A percentile compares a stretch with the other conserved stretches of the same genome.
These are phyloP conservation scores for Rhexocercosporidium sp. DNA, from an alignment of 2,329 filamentous ascomycete species.

Conservation along the genomic window DNA sequence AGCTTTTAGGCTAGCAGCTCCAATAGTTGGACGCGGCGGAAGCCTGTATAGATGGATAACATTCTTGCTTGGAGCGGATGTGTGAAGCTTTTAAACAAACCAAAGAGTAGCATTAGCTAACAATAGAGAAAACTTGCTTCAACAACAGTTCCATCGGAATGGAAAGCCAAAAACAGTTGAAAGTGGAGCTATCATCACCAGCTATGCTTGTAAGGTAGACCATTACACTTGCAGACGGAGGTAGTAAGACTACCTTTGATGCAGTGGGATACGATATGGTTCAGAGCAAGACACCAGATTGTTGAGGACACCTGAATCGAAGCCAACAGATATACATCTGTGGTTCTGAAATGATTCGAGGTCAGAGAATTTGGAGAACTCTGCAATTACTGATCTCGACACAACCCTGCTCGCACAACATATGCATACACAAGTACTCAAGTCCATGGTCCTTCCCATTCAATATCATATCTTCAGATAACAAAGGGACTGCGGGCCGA, in stretches of 20 bases:
- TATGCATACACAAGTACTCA: neutral
- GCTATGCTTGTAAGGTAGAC: neutral
- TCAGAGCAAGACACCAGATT: neutral
- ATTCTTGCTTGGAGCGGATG: slow-evolving; percentile 4
- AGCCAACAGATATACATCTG: too few species aligned
- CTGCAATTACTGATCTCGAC: neutral
- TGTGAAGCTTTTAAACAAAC: neutral
- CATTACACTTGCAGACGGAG: too few species aligned
- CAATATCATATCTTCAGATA: neutral
- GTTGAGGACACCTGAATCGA: neutral
- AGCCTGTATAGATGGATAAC: slow-evolving; percentile 9
- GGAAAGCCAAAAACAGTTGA: neutral
- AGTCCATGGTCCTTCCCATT: neutral
- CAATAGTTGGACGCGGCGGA: neutral
- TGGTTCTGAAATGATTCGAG: too few species aligned
- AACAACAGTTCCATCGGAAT: neutral
- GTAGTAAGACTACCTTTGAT: neutral
- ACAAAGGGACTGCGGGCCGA: neutral
- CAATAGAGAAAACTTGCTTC: neutral
- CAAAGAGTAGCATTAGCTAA: neutral
- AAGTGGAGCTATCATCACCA: neutral
- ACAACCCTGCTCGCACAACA: neutral
- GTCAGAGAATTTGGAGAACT: neutral
- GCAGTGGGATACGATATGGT: neutral
- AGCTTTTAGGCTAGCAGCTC: slow-evolving; percentile 5